Conservation (phyloP, 345 rosid genomes). For the Eucalyptus erythrocorys region DNA sequence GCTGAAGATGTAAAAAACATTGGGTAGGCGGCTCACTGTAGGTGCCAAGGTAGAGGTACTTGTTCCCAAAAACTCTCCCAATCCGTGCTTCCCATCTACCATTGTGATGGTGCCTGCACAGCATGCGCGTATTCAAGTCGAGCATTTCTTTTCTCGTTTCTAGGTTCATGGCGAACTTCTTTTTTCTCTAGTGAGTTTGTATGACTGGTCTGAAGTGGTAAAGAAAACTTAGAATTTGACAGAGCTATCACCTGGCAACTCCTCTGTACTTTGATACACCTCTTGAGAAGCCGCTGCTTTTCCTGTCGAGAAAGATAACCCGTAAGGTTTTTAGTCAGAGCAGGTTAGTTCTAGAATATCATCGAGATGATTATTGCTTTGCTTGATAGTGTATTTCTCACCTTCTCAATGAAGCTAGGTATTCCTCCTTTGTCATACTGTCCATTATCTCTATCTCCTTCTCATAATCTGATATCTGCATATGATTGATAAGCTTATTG, state of each 20-base stretch:
- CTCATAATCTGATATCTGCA: constrained; percentile 41
- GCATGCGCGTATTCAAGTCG: background rate
- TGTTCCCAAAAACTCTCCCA: constrained; percentile 60
- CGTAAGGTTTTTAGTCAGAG: background rate
- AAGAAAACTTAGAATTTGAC: background rate
- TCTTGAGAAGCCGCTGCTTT: constrained; percentile 64
- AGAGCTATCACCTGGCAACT: constrained; percentile 39
- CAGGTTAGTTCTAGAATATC: background rate
- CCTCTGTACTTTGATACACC: constrained; percentile 66
- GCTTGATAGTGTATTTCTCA: background rate
- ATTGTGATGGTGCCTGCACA: constrained; percentile 55
- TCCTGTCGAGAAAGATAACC: constrained; percentile 13
- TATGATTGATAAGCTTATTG: background rate
- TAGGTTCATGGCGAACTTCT: background rate
- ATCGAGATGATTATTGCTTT: background rate
- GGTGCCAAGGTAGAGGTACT: constrained; percentile 62
- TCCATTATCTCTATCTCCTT: constrained; percentile 45
- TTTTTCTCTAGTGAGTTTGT: background rate
- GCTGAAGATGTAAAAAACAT: background rate
- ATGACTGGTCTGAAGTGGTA: background rate
- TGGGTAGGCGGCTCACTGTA: constrained; percentile 27
- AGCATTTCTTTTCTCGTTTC: background rate
- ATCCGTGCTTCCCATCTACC: constrained; percentile 79
- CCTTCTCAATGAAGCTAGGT: constrained; percentile 57
- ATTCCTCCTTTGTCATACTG: constrained; percentile 49